Base-by-base conservation (phyloP, 495 filamentous ascomycete species). In the Trichoderma reesei region DNA sequence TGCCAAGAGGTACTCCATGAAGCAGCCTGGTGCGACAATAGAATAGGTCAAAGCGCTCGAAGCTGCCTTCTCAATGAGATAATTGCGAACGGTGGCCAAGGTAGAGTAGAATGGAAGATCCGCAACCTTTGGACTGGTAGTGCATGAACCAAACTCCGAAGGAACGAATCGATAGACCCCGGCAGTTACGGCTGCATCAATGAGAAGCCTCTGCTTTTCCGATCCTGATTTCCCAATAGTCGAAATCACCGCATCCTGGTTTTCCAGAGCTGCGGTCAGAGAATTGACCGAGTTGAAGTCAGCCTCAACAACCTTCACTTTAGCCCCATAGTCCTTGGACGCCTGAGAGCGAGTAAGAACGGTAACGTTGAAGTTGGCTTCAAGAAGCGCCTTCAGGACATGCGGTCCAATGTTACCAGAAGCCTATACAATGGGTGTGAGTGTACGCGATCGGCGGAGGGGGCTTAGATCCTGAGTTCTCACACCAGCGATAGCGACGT, bases 311-410 rank as follows among this genome's bases (percentile, higher is more conserved):
- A 84, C 72, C 16, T 72, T 71, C 37, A 78, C 75, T n/a, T 56
- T 65, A 0, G 70, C n/a, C 65, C 70, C 66, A 70, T 74, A 67
- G 13, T 64, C 72, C 10, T 70, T 63, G 11, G 69, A 65, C 41
- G 72, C 76, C 37, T 54, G 66, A 3, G 69, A 26, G 59, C 86
- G 81, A 18, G 75, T 79, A 77, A 82, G 56, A 91, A 92, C 37
- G 90, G 89, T 64, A 89, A 93, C 0, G 92, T 93, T 26, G 93
- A 93, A 46, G 89, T 87, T 68, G 85, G 91, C 16, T 88, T 96
- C 65, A 92, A 96, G 78, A 81, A 88, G 76, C 80, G 96, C 73
- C 7, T 80, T 68, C 59, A 87, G 66, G 14, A 86, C 68, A 0
- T 77, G 65, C 2, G 72, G 67, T 62, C 84, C 86, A 18, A 87